These are phyloP conservation scores for Hypoxylon trugodes DNA, from an alignment of 495 filamentous ascomycete genomes.

Conservation along the genomic window DNA sequence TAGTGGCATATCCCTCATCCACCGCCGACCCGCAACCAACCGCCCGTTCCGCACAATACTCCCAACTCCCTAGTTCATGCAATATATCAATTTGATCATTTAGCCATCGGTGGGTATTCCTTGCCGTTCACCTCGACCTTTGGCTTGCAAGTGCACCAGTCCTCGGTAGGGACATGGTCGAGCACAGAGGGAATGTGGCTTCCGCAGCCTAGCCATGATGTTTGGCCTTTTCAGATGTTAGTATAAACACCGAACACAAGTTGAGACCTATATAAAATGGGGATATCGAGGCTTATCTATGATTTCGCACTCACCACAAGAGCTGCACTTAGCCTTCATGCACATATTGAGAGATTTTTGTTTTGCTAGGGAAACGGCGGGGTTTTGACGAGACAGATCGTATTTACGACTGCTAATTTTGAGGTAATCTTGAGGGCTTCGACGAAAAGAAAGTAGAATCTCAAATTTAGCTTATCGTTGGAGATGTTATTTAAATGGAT, in stretches of 20 bases:
- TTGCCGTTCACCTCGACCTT: conserved; percentile 68
- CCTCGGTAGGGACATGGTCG: conserved; percentile 63
- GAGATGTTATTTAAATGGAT: background rate
- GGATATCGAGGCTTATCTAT: background rate
- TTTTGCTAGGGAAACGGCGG: conserved; percentile 4
- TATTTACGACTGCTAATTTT: background rate
- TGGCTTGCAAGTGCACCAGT: conserved; percentile 72
- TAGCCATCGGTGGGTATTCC: conserved; percentile 67
- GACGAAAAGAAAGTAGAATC: too few relatives aligned
- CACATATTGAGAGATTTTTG: conserved; percentile 40
- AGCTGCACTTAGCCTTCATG: conserved; percentile 40
- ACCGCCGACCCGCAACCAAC: too few relatives aligned
- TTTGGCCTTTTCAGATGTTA: conserved; percentile 64
- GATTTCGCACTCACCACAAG: conserved; percentile 37
- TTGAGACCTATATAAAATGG: background rate
- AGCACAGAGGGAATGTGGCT: conserved; percentile 72
- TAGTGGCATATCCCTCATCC: background rate
- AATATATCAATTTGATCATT: background rate
- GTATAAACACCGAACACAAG: background rate
- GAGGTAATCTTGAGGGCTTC: background rate
- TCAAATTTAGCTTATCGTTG: background rate
- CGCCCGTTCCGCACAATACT: background rate
- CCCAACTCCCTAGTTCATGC: background rate
- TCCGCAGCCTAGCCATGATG: conserved; percentile 78
- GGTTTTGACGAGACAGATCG: background rate